These are phyloP conservation scores for Pisolithus thermaeus DNA, from an alignment of 1,284 basidiomycete genomes.

Conservation along the genomic window DNA sequence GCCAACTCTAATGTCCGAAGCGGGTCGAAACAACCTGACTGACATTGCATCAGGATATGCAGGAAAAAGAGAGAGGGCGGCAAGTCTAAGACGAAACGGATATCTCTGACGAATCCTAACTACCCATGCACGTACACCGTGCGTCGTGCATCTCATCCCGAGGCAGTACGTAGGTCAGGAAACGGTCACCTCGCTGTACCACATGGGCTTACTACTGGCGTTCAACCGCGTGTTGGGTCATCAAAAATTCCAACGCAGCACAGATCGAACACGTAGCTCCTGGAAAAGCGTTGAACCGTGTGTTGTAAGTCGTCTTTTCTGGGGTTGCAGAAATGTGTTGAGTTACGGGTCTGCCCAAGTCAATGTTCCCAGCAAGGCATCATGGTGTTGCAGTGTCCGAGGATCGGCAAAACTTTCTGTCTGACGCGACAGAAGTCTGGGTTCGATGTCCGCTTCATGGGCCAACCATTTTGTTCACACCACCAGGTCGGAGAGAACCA, in stretches of 20 bases:
- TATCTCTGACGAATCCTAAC: no score
- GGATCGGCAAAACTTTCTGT: background rate
- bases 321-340: background rate
- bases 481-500: conserved; percentile 10
- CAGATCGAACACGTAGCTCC: background rate
- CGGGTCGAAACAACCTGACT: background rate
- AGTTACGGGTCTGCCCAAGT: background rate
- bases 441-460: background rate
- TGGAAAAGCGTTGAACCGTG: background rate
- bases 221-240: background rate
- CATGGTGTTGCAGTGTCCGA: background rate
- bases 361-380: background rate
- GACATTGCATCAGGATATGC: no score
- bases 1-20: conserved; percentile 20
- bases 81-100: no score
- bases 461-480: background rate
- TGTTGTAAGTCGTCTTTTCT: background rate
- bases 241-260: background rate
- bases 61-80: no score
- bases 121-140: no score
- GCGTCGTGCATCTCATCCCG: no score
- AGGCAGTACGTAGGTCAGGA: no score
- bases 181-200: no score
- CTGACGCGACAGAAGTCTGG: background rate
- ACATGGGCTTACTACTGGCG: background rate